Evolutionary conservation across 2,329 filamentous ascomycete species (phyloP), one percentile per base, ranked within the genome.

Genomic region (Fusarium sp.): DNA sequence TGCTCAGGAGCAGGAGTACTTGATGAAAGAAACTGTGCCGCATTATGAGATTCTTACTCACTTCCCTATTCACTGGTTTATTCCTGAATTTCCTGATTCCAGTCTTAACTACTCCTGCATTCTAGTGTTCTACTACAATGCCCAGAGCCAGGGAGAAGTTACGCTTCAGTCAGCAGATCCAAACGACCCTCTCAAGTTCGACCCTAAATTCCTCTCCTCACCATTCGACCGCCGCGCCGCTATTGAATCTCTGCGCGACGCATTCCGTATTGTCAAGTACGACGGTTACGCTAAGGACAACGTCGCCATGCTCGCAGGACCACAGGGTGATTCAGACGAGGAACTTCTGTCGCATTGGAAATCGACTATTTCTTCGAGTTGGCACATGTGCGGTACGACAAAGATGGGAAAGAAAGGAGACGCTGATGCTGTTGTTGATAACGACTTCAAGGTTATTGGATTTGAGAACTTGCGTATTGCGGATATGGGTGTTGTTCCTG

Each of bases 341-440:
- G 86, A 89, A 59, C 78, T 91, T 15, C 73, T 82, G 11, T 76
- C 68, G 4, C 79, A 81, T 68, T 87, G 81, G 81, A 78, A 76
- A 53, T 75, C 82, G 28, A 83, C 76, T 24, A 77, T 81, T 20
- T 79, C 75, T 29, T 85, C 82, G 4, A 85, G 79, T 57, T 89
- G 82, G 84, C 87, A 86, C 74, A 88, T 84, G 83, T 85, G 80
- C 2, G 84, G 86, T 0, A 90, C 88, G 0, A 82, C 81, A 9
- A 84, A 84, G 73, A 90, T 90, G 87, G 88, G 87, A 0, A 82
- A 77, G 63, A 38, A 57, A 0, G 80, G 74, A 3, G 82, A 84
- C 10, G 56, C 60, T 0, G 79, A 81, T 33, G 82, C 83, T 2
- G 84, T 80, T 28, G 85, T 89, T 9, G 85, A 88, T n/a, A 64